Percentiles rank a stretch among this genome's conserved stretches.
phyloP scores from a whole-genome alignment of 192 early-diverging fungal species.

The Dissophora globulifera region DNA sequence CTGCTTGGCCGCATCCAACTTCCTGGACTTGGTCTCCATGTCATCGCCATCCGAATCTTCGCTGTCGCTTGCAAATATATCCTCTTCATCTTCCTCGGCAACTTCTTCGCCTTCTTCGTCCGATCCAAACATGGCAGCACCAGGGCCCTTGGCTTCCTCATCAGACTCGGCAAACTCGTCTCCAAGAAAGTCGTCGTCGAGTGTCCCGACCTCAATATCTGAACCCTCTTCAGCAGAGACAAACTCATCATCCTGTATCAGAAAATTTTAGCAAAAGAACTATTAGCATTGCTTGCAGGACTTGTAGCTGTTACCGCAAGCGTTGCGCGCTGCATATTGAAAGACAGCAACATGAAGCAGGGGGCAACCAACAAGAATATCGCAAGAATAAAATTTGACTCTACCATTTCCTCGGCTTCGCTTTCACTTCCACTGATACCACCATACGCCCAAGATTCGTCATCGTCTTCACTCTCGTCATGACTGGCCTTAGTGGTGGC shows the following conservation, averaged over 20 bases:
- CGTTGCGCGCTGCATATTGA: too few relatives aligned
- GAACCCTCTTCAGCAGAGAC: conserved; percentile 57
- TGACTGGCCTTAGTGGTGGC: conserved; percentile 1
- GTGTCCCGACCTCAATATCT: conserved; percentile 40
- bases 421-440: conserved; percentile 40
- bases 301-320: too few relatives aligned
- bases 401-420: conserved; percentile 38
- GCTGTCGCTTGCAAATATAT: conserved; percentile 45
- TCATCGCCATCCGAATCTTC: conserved; percentile 60
- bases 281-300: too few relatives aligned
- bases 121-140: conserved; percentile 54
- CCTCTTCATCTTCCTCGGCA: conserved; percentile 52
- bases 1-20: conserved; percentile 67
- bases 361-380: too few relatives aligned
- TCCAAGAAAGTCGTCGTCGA: conserved; percentile 53
- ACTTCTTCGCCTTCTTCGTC: conserved; percentile 57
- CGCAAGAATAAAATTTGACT: too few relatives aligned
- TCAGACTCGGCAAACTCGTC: conserved; percentile 58
- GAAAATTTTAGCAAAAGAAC: background rate
- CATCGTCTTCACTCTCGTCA: conserved; percentile 29
- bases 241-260: conserved; percentile 42
- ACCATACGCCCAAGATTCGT: conserved; percentile 52
- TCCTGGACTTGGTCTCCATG: conserved; percentile 79
- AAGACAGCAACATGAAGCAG: too few relatives aligned
- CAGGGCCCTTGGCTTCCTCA: conserved; percentile 61